Conservation (phyloP, 2,329 filamentous ascomycete species). For the Neurospora sp. region DNA sequence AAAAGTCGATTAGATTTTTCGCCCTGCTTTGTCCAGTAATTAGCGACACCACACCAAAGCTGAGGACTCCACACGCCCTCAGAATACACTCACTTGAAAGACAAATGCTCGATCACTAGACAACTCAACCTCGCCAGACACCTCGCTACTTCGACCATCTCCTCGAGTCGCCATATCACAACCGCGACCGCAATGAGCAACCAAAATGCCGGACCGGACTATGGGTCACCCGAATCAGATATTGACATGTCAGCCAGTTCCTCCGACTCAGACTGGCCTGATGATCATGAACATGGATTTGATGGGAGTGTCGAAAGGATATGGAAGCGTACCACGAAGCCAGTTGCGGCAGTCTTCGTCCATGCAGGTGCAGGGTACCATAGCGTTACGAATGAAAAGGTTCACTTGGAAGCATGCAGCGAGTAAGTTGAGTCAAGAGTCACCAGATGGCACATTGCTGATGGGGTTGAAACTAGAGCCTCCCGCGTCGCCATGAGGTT, state of each 20-base stretch:
- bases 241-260: neutral
- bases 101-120: neutral
- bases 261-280: neutral
- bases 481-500: conserved; percentile 76
- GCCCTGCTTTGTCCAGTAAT: too few relatives aligned
- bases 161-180: neutral
- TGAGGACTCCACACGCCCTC: neutral
- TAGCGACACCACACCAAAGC: neutral
- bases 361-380: conserved; percentile 95
- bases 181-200: neutral
- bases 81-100: neutral
- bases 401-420: conserved; percentile 78
- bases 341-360: conserved; percentile 66
- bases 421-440: conserved; percentile 52
- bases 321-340: conserved; percentile 8
- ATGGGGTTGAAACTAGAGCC: conserved; percentile 47
- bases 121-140: neutral
- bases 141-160: neutral
- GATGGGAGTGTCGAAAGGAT: conserved; percentile 16
- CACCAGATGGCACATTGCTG: neutral
- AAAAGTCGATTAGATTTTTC: too few relatives aligned
- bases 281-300: neutral
- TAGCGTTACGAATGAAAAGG: conserved; percentile 72
- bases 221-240: neutral
- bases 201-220: neutral